Base-by-base conservation (phyloP, 768 basidiomycete species). In the Strobilomyces dryophilus region DNA sequence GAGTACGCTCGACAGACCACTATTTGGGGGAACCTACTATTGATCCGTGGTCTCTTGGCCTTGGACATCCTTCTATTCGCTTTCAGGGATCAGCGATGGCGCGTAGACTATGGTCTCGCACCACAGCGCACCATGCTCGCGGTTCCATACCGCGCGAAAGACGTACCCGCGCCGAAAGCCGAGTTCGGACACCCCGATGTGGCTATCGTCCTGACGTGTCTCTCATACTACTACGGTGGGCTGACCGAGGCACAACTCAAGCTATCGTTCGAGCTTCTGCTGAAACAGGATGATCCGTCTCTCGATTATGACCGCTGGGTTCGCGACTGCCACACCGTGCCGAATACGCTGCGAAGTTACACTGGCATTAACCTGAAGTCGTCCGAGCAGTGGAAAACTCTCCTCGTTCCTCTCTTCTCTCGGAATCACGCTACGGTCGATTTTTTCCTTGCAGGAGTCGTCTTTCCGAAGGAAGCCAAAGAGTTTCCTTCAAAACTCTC, bases 71-170 rank as follows among this genome's bases (percentile, higher is more conserved):
- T 82, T 2, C 36, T 63, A 2, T 73, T 73, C 44, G 62, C 64
- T 1, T 60, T 82, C 0, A 62, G 60, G 29, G 66, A 72, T 17
- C 70, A 67, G 43, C 71, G 78, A 11, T 81, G 78, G 77, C 61
- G 79, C 29, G 80, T 81, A 0, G 75, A 81, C 42, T 82, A 78
- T 55, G 80, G 80, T 2, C 71, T 79, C 5, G 75, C 76, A 44
- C 58, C 58, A 2, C 54, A 43, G 7, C 72, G 80, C 4, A 72
- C 78, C 1, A 62, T 76, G 56, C 69, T 81, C 1, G 79, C 79
- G 1, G 79, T 81, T 0, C 80, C 45, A 80, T 50, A 27, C 27
- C 27, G 27, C 27, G 27, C 27, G 27, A 27, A 27, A 8, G 27
- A 27, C 27, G 27, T 27, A 27, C 27, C 27, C 27, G 27, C 27